Conservation (phyloP, 2,329 filamentous ascomycete species). For the Scedosporium boydii region DNA sequence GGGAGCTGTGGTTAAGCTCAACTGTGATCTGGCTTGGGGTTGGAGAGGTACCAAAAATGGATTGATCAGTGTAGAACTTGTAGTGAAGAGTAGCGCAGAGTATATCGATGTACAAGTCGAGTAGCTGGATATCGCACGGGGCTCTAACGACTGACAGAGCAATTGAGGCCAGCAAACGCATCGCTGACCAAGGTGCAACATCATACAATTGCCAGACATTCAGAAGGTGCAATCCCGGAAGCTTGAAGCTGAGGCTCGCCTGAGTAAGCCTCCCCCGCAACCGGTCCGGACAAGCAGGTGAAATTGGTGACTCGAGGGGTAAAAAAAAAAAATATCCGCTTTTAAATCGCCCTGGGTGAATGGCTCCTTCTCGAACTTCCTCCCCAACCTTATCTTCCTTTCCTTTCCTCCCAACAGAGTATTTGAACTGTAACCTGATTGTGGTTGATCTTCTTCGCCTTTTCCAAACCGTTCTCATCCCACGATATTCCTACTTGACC, state of each 20-base stretch:
- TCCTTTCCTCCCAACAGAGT: neutral
- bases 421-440: neutral
- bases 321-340: constrained; percentile 6
- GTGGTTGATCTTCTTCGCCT: constrained; percentile 2
- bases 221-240: neutral
- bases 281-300: neutral
- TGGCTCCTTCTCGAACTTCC: constrained; percentile 2
- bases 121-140: too few species aligned
- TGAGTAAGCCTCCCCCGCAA: constrained; percentile 7
- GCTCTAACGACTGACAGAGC: too few species aligned
- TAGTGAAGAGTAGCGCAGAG: too few species aligned
- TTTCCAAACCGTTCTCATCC: neutral
- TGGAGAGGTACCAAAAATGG: too few species aligned
- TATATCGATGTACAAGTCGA: too few species aligned
- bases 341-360: constrained; percentile 2
- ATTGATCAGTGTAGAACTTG: too few species aligned
- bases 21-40: too few species aligned
- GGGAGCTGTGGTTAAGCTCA: too few species aligned
- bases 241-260: neutral
- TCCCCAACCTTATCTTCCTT: neutral
- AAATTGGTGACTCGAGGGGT: neutral
- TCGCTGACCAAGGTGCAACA: too few species aligned
- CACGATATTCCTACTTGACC: neutral
- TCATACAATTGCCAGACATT: neutral
- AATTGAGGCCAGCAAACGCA: too few species aligned